Evolutionary conservation across 163 green algal species (phyloP).

Genomic region (Coccomyxa subellipsoidea): DNA sequence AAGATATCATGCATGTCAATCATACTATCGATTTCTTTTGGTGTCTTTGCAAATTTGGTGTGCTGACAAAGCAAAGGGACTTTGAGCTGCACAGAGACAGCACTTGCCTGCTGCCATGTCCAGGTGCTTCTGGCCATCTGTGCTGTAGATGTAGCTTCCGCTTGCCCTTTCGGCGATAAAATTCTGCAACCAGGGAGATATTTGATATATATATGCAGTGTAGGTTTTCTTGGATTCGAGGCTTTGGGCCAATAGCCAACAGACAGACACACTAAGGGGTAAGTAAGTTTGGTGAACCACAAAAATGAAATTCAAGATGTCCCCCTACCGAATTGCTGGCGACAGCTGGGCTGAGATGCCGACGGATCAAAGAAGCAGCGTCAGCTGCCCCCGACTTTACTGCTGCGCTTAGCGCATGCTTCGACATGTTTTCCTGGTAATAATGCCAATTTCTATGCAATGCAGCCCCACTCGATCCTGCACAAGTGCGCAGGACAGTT

Average conservation of each 20-base stretch:
- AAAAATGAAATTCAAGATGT: no score
- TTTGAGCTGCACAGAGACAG: neutral
- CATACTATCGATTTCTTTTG: no score
- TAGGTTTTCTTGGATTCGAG: neutral
- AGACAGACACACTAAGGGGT: no score
- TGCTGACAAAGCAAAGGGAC: neutral
- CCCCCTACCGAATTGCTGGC: neutral
- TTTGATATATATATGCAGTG: neutral
- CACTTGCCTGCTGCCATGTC: conserved; percentile 65
- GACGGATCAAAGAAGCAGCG: neutral
- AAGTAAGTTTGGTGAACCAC: no score
- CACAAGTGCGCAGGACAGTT: no score
- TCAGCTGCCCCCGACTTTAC: neutral
- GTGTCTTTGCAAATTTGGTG: no score
- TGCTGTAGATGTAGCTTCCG: conserved; percentile 67
- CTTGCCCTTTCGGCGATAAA: conserved; percentile 54
- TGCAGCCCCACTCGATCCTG: no score
- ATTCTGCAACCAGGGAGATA: conserved; percentile 44
- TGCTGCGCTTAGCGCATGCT: neutral
- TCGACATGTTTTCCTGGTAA: neutral
- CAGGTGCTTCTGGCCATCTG: conserved; percentile 61
- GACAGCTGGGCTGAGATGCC: conserved; percentile 8
- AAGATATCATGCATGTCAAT: no score
- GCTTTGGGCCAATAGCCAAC: no score
- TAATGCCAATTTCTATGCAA: neutral